These are phyloP conservation scores for Verticillium tricorpus DNA, from an alignment of 2,329 filamentous ascomycete species.

Conservation along the genomic window DNA sequence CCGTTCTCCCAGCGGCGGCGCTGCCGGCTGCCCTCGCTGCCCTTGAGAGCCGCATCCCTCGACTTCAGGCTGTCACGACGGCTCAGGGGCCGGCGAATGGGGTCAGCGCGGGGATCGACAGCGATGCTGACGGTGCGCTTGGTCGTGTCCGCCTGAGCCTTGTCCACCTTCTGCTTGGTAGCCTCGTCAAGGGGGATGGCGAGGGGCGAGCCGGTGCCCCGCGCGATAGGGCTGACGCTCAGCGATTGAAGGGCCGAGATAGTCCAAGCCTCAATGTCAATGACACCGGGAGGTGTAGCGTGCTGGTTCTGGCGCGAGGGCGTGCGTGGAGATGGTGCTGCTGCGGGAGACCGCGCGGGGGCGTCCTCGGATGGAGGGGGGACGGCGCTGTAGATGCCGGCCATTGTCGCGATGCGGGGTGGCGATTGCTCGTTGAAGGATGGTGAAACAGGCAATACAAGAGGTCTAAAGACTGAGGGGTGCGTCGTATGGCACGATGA, in stretches of 20 bases:
- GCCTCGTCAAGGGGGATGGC: constrained; percentile 70
- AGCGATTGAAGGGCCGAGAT: constrained; percentile 51
- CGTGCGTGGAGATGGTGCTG: constrained; percentile 14
- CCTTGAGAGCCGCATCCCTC: constrained; percentile 76
- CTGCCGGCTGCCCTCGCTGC: constrained; percentile 84
- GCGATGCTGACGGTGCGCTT: constrained; percentile 14
- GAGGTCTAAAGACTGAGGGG: not conserved
- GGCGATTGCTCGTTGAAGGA: not conserved
- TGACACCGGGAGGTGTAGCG: constrained; percentile 20
- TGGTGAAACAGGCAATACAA: not conserved
- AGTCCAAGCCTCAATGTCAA: constrained; percentile 67
- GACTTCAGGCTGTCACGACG: constrained; percentile 51
- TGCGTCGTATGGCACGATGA: not conserved
- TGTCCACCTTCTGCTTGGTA: constrained; percentile 8
- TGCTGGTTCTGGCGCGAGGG: constrained; percentile 12
- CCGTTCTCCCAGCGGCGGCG: constrained; percentile 94
- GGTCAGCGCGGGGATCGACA: constrained; percentile 16
- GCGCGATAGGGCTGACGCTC: constrained; percentile 49
- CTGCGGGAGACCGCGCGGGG: constrained; percentile 13
- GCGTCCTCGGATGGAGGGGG: constrained; percentile 36
- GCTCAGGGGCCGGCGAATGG: constrained; percentile 40
- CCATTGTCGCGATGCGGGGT: constrained; percentile 29
- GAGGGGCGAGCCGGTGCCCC: constrained; percentile 59
- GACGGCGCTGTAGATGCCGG: constrained; percentile 45
- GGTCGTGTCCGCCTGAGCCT: constrained; percentile 6